Conservation (phyloP, 306 rosid species). For the Ziziphus jujuba region DNA sequence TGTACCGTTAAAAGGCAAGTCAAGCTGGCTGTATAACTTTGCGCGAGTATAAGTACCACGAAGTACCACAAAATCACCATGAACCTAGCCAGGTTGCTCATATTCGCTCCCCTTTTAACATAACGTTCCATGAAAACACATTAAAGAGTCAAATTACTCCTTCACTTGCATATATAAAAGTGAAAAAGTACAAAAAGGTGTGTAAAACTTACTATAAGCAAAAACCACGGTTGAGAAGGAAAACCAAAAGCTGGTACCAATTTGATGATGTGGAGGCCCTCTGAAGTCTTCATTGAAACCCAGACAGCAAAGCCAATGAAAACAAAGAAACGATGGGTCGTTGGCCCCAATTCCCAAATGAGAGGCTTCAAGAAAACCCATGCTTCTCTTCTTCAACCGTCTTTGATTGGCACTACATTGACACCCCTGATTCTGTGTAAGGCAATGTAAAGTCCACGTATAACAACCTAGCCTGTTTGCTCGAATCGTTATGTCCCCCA, state of each 20-base stretch:
- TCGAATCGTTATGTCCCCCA: conserved; percentile 16
- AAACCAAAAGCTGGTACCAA: conserved; percentile 47
- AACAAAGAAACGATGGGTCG: conserved; percentile 29
- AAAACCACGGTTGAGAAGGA: conserved; percentile 47
- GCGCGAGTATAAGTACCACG: conserved; percentile 41
- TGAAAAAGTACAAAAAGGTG: too few relatives aligned
- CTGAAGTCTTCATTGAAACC: conserved; percentile 41
- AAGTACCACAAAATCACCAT: conserved; percentile 46
- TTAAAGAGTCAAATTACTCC: too few relatives aligned
- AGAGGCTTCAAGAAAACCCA: conserved; percentile 55
- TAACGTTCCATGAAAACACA: not conserved
- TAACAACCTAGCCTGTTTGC: conserved; percentile 32
- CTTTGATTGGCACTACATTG: conserved; percentile 36
- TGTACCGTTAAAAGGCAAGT: conserved; percentile 43
- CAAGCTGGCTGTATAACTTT: conserved; percentile 50
- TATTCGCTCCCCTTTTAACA: conserved; percentile 32
- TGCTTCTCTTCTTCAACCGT: conserved; percentile 22
- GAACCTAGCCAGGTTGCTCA: conserved; percentile 44
- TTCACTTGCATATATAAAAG: too few relatives aligned
- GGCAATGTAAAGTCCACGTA: conserved; percentile 51
- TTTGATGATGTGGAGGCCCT: conserved; percentile 38
- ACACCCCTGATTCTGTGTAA: conserved; percentile 46
- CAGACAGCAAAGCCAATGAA: conserved; percentile 49
- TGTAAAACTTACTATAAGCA: conserved; percentile 41
- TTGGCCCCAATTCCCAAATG: conserved; percentile 41